Evolutionary conservation across 768 basidiomycete species (phyloP), one percentile per base, ranked within the genome.

Genomic region (Naganishia vaughanmartiniae): DNA sequence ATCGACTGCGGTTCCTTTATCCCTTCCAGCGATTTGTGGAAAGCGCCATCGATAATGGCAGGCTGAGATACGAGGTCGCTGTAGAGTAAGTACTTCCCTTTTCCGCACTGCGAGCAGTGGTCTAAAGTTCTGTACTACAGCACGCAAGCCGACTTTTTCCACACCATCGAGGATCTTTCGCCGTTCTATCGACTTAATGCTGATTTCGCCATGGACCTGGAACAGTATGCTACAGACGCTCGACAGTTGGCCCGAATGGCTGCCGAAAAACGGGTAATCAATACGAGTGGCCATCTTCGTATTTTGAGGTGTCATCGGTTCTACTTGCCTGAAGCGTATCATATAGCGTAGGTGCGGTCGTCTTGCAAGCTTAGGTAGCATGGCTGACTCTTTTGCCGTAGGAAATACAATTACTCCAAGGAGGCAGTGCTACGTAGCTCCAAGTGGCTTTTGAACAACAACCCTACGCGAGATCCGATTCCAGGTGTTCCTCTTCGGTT

Each of bases 141-240:
- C 30, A 57, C 69, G 0, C 69, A 70, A 28, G 21, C 42, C n/a
- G 60, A 55, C 14, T 70, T 56, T 31, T 30, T 55, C 30, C 31
- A 53, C n/a, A 65, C 57, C 45, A 70, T 70, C 45, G 69, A 70
- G 58, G 57, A 70, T 17, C 19, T 70, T 28, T 54, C 54, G n/a
- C 69, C 55, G 9, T 46, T 54, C 14, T 54, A 46, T 19, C 56
- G 57, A 34, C 57, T 56, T 7, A 57, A 65, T 30, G 57, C 54
- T 10, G 69, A 53, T 19, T 45, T 57, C 11, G 54, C 42, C 12
- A 54, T 65, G 55, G 58, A 70, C 28, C 53, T 45, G 17, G 46
- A 46, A 48, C 39, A 58, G 24, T 69, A 54, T 42, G 39, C 56
- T 10, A 67, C 26, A 5, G 66, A 54, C 28, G 66, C 66, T 54